Percentiles rank a stretch among this genome's conserved stretches.
These are phyloP conservation scores for Stramenopiles sp. DNA, from an alignment of 352 stramenopile genomes.

Conservation along the genomic window DNA sequence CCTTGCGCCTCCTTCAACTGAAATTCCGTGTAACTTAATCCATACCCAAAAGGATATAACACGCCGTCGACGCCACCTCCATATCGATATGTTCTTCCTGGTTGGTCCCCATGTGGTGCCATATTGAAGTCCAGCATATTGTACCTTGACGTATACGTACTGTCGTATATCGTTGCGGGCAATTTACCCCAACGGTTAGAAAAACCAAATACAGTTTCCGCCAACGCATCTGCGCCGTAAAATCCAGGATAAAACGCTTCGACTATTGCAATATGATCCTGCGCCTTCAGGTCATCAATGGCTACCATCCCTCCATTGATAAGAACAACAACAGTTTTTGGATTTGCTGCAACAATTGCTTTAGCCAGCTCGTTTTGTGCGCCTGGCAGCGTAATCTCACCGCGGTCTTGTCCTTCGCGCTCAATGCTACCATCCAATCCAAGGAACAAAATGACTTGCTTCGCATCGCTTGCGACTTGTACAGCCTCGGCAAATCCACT, in stretches of 20 bases:
- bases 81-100: constrained; percentile 57
- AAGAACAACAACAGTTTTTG: constrained; percentile 17
- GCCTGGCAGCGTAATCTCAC: constrained; percentile 13
- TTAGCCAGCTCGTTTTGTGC: constrained; percentile 3
- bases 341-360: not conserved
- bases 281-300: constrained; percentile 9
- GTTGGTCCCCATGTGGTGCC: constrained; percentile 15
- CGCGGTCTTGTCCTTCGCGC: constrained; percentile 14
- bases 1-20: not conserved
- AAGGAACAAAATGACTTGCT: constrained; percentile 18
- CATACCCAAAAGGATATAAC: constrained; percentile 65
- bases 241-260: constrained; percentile 15
- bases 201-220: constrained; percentile 12
- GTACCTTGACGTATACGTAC: constrained; percentile 16
- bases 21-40: constrained; percentile 44
- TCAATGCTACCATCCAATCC: constrained; percentile 11
- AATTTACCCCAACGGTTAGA: constrained; percentile 5
- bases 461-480: not conserved
- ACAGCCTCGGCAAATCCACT: not conserved
- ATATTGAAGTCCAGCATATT: not conserved
- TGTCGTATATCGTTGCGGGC: constrained; percentile 17
- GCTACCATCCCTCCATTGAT: constrained; percentile 15
- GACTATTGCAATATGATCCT: constrained; percentile 3
- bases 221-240: constrained; percentile 11
- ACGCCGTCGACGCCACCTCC: constrained; percentile 59